Base-by-base conservation (phyloP, 1,284 basidiomycete genomes). In the Naganishia liquefaciens region DNA sequence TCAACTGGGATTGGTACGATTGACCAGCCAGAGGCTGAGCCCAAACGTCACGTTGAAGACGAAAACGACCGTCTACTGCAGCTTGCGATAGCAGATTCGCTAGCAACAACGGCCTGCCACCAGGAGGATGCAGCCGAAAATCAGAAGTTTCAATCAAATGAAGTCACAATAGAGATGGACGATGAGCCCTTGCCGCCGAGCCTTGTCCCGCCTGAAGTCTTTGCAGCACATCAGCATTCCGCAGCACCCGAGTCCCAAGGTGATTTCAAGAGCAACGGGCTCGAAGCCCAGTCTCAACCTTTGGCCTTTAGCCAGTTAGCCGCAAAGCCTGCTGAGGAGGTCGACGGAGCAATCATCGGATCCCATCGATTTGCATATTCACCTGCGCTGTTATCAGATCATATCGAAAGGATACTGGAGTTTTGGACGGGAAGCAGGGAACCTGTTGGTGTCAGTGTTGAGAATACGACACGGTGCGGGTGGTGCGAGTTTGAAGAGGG, bases 341-440 rank as follows among this genome's bases (percentile, higher is more conserved):
- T 52, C 43, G 64, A 54, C 10, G 64, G 64, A n/a, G 30, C 40
- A 15, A 84, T 91, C 46, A 85, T 94, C 25, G 91, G 90, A 4
- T 83, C 75, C 9, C 87, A 84, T 68, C 73, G 76, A 42, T 91
- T 93, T 70, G 50, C 65, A 1, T 83, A 89, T 74, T 82, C 90
- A 65, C 80, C 84, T 15, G 61, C 62, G 1, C 68, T 84, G 27
- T 80, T 94, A n/a, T 82, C 87, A 28, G 70, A 70, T 0, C 83
- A 89, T 71, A 77, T 93, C 17, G 69, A 72, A 2, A 81, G 81
- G 54, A 80, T 88, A 1, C 76, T 93, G 13, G 75, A 80, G 46
- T 93, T 87, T 83, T 94, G 91, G 91, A 79, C 83, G 68, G 90
- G 90, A 1, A 68, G 80, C 62, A 81, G 90, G 28, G 80, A 81